Base-by-base conservation (phyloP, 345 rosid genomes). In the Orychophragmus violaceus region DNA sequence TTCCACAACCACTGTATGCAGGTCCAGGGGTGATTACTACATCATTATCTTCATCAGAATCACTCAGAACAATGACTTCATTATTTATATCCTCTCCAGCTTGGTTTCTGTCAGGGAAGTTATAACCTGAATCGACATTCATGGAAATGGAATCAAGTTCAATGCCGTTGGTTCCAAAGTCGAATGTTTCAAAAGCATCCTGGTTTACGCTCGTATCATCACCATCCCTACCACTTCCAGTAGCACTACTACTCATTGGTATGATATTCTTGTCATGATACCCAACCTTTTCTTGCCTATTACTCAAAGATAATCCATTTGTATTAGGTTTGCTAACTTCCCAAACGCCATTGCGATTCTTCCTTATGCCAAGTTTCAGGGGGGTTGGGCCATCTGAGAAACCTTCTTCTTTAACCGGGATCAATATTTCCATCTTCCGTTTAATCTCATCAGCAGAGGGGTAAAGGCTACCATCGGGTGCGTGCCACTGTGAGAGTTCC, bases 161-260 rank as follows among this genome's bases (percentile, higher is more conserved):
- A 30, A 79, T 69, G 37, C 87, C 94, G 70, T 62, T 83, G 76
- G 69, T 81, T 51, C 74, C 46, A 35, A 85, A 80, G 69, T 88
- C 95, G 52, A 85, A 85, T 68, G 85, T 60, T 56, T 79, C 85
- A 71, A 84, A 77, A 46, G 77, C 95, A 76, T 84, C 95, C 82
- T 94, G 97, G 80, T 89, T 94, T 67, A 90, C 97, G 68, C 99
- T 90, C 46, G 78, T 64, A 75, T 94, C 99, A 75, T 94, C 99
- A 73, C 96, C 91, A 62, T 90, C 97, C 76, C 86, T 83, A 71
- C 96, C 89, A 74, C 99, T 94, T 60, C 80, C 90, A 51, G 96
- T 88, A 19, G 87, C 95, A 76, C 95, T 90, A 79, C 95, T 90
- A 81, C 89, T 88, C 99, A 87, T 90, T 29, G 87, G 91, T 42